Conservation (phyloP, 805 yeast species). For the Scheffersomyces ergatensis region DNA sequence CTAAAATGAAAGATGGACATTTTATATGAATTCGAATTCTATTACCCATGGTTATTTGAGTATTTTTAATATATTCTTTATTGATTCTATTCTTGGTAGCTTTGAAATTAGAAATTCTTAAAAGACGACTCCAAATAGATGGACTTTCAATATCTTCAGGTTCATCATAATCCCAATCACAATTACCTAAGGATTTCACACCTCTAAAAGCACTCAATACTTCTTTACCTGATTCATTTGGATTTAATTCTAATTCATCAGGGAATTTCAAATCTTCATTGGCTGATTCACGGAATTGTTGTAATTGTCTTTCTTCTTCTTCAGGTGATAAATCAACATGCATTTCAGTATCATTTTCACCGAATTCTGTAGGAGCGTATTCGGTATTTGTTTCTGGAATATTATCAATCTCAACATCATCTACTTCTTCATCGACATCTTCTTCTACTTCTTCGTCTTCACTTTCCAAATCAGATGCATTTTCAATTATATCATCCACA, state of each 20-base stretch:
- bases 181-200: conserved; percentile 72
- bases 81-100: conserved; percentile 67
- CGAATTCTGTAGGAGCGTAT: conserved; percentile 46
- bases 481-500: conserved; percentile 52
- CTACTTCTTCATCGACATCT: conserved; percentile 27
- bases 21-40: conserved; percentile 57
- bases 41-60: conserved; percentile 54
- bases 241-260: conserved; percentile 87
- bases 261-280: conserved; percentile 91
- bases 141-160: conserved; percentile 75
- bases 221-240: conserved; percentile 71
- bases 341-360: conserved; percentile 46
- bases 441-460: conserved; percentile 38
- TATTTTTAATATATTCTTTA: conserved; percentile 54
- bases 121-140: conserved; percentile 68
- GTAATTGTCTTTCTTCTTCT: conserved; percentile 78
- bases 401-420: conserved; percentile 16
- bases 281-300: conserved; percentile 63
- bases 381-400: conserved; percentile 24
- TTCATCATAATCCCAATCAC: conserved; percentile 88
- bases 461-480: conserved; percentile 44
- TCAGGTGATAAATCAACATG: conserved; percentile 75
- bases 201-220: conserved; percentile 82
- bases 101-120: conserved; percentile 72
- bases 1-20: conserved; percentile 49